Evolutionary conservation across 2,329 filamentous ascomycete species (phyloP).

Genomic region (Colletotrichum limetticola): DNA sequence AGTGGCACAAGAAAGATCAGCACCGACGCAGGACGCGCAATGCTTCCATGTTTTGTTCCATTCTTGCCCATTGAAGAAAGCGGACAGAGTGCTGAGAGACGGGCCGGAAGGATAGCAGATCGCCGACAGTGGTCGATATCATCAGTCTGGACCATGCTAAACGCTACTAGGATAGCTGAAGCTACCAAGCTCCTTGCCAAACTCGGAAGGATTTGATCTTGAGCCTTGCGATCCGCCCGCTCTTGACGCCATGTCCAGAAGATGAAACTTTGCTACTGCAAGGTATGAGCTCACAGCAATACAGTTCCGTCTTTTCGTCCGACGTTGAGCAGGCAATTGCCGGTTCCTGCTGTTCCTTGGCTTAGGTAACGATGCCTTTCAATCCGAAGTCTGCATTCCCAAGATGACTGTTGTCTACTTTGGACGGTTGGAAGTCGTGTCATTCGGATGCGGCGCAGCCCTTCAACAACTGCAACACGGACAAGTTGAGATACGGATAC

Average conservation of each 20-base stretch:
- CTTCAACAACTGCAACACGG: neutral
- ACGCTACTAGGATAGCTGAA: neutral
- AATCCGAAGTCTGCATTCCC: constrained; percentile 3
- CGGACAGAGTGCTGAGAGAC: neutral
- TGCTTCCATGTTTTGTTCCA: constrained; percentile 12
- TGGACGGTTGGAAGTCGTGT: neutral
- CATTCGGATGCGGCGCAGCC: neutral
- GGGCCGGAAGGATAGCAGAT: neutral
- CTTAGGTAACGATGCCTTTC: constrained; percentile 18
- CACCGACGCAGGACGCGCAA: constrained; percentile 31
- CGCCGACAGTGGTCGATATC: neutral
- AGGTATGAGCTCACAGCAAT: neutral
- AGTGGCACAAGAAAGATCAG: constrained; percentile 17
- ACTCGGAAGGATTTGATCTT: constrained; percentile 5
- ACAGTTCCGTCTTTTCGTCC: constrained; percentile 5
- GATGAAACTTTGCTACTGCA: constrained; percentile 30
- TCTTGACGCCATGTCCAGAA: constrained; percentile 26
- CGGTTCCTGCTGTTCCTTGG: constrained; percentile 3
- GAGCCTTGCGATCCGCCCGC: constrained; percentile 23
- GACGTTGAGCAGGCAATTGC: constrained; percentile 14
- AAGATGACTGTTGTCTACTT: neutral
- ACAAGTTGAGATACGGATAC: neutral
- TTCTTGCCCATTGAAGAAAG: neutral
- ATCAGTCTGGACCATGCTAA: constrained; percentile 9
- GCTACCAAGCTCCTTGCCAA: constrained; percentile 8